A percentile compares a stretch with the other conserved stretches of the same genome.
These are phyloP conservation scores for Tylopilus balloui DNA, from an alignment of 768 basidiomycete genomes.

Conservation along the genomic window DNA sequence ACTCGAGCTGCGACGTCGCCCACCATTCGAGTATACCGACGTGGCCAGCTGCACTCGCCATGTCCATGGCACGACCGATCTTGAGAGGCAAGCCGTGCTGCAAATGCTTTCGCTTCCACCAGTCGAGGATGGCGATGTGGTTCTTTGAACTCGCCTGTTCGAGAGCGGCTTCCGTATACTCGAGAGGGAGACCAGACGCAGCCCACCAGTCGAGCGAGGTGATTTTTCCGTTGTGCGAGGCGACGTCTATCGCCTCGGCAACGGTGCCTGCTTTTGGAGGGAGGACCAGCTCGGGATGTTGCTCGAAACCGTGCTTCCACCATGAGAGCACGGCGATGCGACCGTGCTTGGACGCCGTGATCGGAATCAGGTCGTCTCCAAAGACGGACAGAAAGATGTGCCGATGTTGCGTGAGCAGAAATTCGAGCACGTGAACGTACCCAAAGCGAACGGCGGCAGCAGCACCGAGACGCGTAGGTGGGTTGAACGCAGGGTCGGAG, in stretches of 20 bases:
- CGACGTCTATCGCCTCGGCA: slow-evolving; percentile 70
- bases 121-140: slow-evolving; percentile 70
- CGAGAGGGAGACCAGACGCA: slow-evolving; percentile 55
- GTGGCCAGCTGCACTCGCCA: slow-evolving; percentile 75
- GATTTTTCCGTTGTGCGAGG: slow-evolving; percentile 73
- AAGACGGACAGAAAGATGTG: slow-evolving; percentile 61
- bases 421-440: slow-evolving; percentile 72
- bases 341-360: slow-evolving; percentile 73
- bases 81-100: slow-evolving; percentile 57
- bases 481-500: slow-evolving; percentile 48
- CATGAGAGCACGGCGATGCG: slow-evolving; percentile 69
- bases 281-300: slow-evolving; percentile 56
- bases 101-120: slow-evolving; percentile 69
- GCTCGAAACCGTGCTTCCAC: slow-evolving; percentile 69
- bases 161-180: slow-evolving; percentile 77
- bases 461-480: slow-evolving; percentile 69
- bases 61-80: slow-evolving; percentile 81
- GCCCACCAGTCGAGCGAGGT: slow-evolving; percentile 81
- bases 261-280: slow-evolving; percentile 52
- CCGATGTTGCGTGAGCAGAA: slow-evolving; percentile 62
- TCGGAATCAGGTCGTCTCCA: slow-evolving; percentile 66
- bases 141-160: slow-evolving; percentile 77
- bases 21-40: slow-evolving; percentile 82
- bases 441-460: slow-evolving; percentile 65
- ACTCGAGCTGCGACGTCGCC: slow-evolving; percentile 71